Conservation (phyloP, 495 filamentous ascomycete genomes). For the Penicillium mononematosum region DNA sequence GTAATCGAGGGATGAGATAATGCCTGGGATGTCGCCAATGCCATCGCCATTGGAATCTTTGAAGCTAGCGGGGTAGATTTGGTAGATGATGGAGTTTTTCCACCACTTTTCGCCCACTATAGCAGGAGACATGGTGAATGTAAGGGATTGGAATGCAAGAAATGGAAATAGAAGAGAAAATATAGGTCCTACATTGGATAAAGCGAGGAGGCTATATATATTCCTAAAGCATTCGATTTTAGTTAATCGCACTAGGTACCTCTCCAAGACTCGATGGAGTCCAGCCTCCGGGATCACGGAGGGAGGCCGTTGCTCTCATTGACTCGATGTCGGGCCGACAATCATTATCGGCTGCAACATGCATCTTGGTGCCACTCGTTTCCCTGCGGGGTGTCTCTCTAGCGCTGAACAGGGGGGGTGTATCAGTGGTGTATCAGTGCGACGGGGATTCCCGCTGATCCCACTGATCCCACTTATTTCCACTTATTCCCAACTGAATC, state of each 20-base stretch:
- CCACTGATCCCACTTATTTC: too few relatives aligned
- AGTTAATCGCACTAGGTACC: constrained; percentile 1
- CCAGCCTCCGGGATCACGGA: not conserved
- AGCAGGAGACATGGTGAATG: constrained; percentile 8
- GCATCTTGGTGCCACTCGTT: not conserved
- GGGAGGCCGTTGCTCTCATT: constrained; percentile 1
- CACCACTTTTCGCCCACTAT: constrained; percentile 31
- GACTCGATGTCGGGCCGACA: constrained; percentile 11
- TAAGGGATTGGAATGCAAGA: not conserved
- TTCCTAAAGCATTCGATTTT: not conserved
- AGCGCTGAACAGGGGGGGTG: not conserved
- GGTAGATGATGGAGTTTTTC: constrained; percentile 43
- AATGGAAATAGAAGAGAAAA: not conserved
- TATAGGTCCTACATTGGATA: not conserved
- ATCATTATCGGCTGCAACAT: too few relatives aligned
- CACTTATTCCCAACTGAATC: not conserved
- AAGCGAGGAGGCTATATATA: not conserved
- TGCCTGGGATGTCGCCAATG: constrained; percentile 59
- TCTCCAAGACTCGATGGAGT: not conserved
- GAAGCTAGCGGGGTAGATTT: constrained; percentile 44
- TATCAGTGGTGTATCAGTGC: not conserved
- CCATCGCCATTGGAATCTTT: constrained; percentile 43
- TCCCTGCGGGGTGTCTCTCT: not conserved
- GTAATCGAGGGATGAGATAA: constrained; percentile 59
- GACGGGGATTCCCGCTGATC: not conserved